Conservation (phyloP, 768 basidiomycete species). For the Rickenella mellea region DNA sequence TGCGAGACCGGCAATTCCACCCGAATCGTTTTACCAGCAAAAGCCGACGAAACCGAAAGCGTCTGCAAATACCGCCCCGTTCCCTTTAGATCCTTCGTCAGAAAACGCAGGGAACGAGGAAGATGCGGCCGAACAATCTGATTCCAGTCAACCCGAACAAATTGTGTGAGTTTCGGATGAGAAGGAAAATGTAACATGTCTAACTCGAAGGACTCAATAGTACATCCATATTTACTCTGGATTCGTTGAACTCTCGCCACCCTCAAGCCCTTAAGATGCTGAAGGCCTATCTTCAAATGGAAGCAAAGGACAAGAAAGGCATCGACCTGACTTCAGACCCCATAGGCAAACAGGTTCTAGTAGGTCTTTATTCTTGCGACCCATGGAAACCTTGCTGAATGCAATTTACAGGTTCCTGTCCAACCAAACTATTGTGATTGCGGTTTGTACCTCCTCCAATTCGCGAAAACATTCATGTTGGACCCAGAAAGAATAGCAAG, state of each 20-base stretch:
- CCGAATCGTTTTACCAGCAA: not conserved
- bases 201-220: slow-evolving; percentile 24
- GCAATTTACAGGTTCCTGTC: slow-evolving; percentile 55
- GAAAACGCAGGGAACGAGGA: not conserved
- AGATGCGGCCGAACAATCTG: not conserved
- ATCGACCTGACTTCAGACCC: slow-evolving; percentile 28
- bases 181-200: not conserved
- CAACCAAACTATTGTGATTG: slow-evolving; percentile 92
- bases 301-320: slow-evolving; percentile 67
- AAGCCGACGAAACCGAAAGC: not conserved
- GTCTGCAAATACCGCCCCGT: not conserved
- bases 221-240: slow-evolving; percentile 79
- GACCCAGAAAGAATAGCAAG: slow-evolving; percentile 43
- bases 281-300: slow-evolving; percentile 55
- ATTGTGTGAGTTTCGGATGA: not conserved
- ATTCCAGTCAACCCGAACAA: not conserved
- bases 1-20: too few relatives aligned
- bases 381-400: not conserved
- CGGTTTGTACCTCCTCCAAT: slow-evolving; percentile 86
- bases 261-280: slow-evolving; percentile 53
- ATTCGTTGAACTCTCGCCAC: slow-evolving; percentile 79
- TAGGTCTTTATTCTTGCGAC: slow-evolving; percentile 28
- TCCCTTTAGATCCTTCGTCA: not conserved
- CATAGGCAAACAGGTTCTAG: slow-evolving; percentile 41
- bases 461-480: slow-evolving; percentile 66